Base-by-base conservation (phyloP, 768 basidiomycete genomes). In the Russula sp. region DNA sequence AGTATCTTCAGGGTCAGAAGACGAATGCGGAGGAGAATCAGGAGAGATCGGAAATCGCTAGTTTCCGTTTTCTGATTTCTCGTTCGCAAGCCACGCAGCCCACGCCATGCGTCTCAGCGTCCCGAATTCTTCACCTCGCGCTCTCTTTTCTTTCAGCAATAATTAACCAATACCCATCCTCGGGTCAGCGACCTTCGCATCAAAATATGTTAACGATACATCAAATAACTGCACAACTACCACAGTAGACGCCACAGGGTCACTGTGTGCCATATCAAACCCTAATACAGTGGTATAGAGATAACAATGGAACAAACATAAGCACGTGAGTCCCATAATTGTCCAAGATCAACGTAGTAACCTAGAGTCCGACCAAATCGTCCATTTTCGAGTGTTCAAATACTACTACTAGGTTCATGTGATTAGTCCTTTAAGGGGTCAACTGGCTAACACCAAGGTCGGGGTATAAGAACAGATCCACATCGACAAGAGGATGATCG, bases 381-480 rank as follows among this genome's bases (percentile, higher is more conserved):
- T 52, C 51, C 9, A 20, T 32, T 9, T 18, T 52, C 51, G n/a
- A 34, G 32, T n/a, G n/a, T n/a, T 5, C 30, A 13, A 53, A 52
- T 51, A 40, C 38, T n/a, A n/a, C n/a, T n/a, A n/a, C n/a, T 40
- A 32, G 32, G n/a, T 22, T 11, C n/a, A n/a, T 22, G n/a, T 11
- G 46, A 48, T 11, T 10, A n/a, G 46, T n/a, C 46, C 11, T 13
- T 44, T 46, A 34, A 14, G 8, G n/a, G 38, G 38, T 7, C 38
- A 40, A 36, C 20, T 7, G 20, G 32, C 22, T 18, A 20, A 53
- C 4, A 1, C 22, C 26, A 50, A 28, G 26, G 8, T 44, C 34
- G 3, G 59, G 54, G 14, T 56, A 65, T 49, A 26, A 24, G 59
- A 65, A 65, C 6, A 65, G 9, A 30, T 65, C 59, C 40, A 57